phyloP scores from a whole-genome alignment of 257 asterid species.

The Orobanche coerulescens region DNA sequence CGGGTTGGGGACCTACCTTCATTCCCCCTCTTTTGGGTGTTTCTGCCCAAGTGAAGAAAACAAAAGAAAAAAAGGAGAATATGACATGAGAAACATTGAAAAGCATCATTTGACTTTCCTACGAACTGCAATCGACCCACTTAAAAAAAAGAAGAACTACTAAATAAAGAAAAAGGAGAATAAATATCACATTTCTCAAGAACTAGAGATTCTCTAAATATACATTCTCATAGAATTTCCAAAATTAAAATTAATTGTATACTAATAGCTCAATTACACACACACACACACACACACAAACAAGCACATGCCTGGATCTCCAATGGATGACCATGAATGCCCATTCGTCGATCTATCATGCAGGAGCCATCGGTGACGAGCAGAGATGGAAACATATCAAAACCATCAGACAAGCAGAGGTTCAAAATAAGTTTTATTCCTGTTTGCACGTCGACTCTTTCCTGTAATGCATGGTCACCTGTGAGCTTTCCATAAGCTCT shows the following conservation, averaged over 20 bases:
- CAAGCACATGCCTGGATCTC: slow-evolving; percentile 65
- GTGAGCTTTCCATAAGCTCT: slow-evolving; percentile 71
- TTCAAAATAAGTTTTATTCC: slow-evolving; percentile 59
- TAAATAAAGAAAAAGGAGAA: neutral
- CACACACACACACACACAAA: too few relatives aligned
- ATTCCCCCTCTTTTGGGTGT: too few relatives aligned
- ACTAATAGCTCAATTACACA: too few relatives aligned
- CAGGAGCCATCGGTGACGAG: slow-evolving; percentile 77
- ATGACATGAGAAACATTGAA: too few relatives aligned
- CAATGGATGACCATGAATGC: slow-evolving; percentile 68
- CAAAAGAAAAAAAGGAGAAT: too few relatives aligned
- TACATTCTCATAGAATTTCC: neutral
- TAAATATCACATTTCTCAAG: neutral
- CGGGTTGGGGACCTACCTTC: too few relatives aligned
- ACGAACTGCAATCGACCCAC: too few relatives aligned
- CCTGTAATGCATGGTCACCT: slow-evolving; percentile 58
- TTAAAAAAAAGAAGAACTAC: neutral
- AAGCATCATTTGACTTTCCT: too few relatives aligned
- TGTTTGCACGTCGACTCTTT: slow-evolving; percentile 66
- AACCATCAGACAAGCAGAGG: slow-evolving; percentile 66
- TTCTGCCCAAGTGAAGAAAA: too few relatives aligned
- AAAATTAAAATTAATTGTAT: too few relatives aligned
- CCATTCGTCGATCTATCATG: slow-evolving; percentile 82
- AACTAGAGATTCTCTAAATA: neutral
- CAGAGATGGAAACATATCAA: slow-evolving; percentile 70